Base-by-base conservation (phyloP, 2,329 filamentous ascomycete genomes). In the Hymenoscyphus linearis region DNA sequence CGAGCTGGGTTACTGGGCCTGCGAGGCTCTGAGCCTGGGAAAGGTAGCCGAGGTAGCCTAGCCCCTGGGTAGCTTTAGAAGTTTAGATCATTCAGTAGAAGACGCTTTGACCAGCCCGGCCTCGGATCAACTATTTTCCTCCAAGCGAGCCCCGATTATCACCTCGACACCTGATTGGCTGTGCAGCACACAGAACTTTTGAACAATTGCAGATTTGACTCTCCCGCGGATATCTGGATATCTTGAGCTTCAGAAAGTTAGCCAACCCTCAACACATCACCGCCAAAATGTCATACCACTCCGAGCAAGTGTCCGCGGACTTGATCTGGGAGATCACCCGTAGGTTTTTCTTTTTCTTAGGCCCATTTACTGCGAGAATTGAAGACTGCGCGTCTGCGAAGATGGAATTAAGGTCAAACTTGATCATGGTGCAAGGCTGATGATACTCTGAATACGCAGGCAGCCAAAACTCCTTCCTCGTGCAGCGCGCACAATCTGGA, bases 301-400 rank as follows among this genome's bases (percentile, higher is more conserved):
- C 85, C 72, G 78, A 86, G 73, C 91, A 92, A 83, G 83, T 96
- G 76, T 96, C 92, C 78, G 80, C 87, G 76, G 93, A 97, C 81
- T 85, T 97, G 74, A 82, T 96, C 84, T 98, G 93, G 93, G 89
- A 93, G 85, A 82, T 96, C 79, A 87, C 88, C 84, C 91, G 93
- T 97, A 87, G 79, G 92, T 92, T 10, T 14, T 26, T 27, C 31
- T 26, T 40, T 64, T 64, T 18, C 56, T 64, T 27, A 40, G 52
- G 16, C 6, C 44, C 4, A 50, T 25, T 13, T 12, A 22, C 54
- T 50, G 31, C 35, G 35, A 53, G 50, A 35, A 62, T 52, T 25
- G 60, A 25, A 50, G 44, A 12, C 25, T 10, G 36, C 37, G 25
- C 56, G 27, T 37, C 16, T 25, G 13, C 25, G 14, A 53, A 13